Percentiles rank a stretch among this genome's conserved stretches.
Evolutionary conservation across 768 basidiomycete species (phyloP).

Genomic region (Rhodotorula diobovata): DNA sequence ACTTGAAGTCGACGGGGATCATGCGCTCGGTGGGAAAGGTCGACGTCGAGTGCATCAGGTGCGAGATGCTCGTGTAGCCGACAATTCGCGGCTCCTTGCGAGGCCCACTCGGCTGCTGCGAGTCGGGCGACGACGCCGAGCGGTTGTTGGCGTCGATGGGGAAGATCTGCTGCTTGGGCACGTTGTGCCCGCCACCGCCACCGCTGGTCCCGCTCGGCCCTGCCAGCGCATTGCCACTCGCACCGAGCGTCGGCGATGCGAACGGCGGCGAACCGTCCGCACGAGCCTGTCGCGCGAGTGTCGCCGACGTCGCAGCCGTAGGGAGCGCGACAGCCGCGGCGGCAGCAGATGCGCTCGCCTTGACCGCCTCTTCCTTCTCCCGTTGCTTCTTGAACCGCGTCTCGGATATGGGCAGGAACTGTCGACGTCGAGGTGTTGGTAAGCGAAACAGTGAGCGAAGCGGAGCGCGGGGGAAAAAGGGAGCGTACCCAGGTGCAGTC

Average conservation of each 20-base stretch:
- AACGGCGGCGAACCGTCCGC: neutral
- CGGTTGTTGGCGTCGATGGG: conserved; percentile 5
- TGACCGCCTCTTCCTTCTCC: conserved; percentile 61
- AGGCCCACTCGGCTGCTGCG: conserved; percentile 5
- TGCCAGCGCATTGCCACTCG: neutral
- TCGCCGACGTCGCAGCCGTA: conserved; percentile 24
- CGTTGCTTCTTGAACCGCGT: conserved; percentile 98
- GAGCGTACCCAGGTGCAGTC: conserved; percentile 72
- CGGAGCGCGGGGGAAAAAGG: neutral
- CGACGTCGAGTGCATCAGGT: conserved; percentile 84
- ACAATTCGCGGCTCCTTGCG: conserved; percentile 50
- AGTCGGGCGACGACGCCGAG: conserved; percentile 45
- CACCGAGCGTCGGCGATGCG: neutral
- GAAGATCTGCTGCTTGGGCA: conserved; percentile 17
- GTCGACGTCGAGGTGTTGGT: neutral
- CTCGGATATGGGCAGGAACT: conserved; percentile 93
- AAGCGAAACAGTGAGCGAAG: too few relatives aligned
- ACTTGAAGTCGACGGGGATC: conserved; percentile 66
- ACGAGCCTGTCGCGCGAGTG: conserved; percentile 8
- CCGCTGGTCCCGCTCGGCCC: neutral
- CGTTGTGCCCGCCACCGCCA: neutral
- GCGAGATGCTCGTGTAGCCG: conserved; percentile 83
- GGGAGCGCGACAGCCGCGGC: conserved; percentile 20
- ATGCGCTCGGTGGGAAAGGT: conserved; percentile 78
- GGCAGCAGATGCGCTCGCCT: conserved; percentile 6